These are phyloP conservation scores for Penicillium decumbens DNA, from an alignment of 2,329 filamentous ascomycete genomes.

Conservation along the genomic window DNA sequence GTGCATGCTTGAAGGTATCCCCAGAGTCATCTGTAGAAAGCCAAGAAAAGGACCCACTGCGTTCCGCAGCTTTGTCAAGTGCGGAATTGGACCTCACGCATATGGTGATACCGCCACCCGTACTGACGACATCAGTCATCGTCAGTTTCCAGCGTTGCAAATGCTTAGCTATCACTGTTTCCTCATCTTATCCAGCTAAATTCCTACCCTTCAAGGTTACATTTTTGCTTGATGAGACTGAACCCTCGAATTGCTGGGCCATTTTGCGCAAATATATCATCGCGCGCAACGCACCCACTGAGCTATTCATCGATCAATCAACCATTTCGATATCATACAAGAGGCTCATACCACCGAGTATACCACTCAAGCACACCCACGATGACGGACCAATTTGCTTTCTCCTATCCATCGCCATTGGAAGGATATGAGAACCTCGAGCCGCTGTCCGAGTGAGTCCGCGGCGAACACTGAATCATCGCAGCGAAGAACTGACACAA, in stretches of 20 bases:
- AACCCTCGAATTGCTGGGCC: background rate
- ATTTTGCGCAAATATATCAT: background rate
- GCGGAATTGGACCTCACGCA: constrained; percentile 16
- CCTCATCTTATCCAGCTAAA: background rate
- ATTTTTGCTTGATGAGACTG: constrained; percentile 9
- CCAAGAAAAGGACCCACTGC: background rate
- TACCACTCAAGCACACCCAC: background rate
- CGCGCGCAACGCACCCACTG: background rate
- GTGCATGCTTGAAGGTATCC: too few species aligned
- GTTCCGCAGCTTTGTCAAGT: constrained; percentile 25
- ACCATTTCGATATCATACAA: background rate
- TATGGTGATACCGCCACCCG: background rate
- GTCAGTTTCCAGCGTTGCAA: background rate
- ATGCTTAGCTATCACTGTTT: background rate
- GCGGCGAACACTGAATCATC: background rate
- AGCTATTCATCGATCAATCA: background rate
- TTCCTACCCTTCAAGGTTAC: background rate
- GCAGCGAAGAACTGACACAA: background rate
- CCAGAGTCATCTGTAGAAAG: background rate
- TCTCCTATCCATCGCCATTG: constrained; percentile 54
- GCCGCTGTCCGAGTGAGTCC: constrained; percentile 44
- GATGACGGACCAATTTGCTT: constrained; percentile 50
- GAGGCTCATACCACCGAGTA: background rate
- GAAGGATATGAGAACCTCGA: constrained; percentile 48
- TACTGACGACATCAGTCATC: constrained; percentile 9